Conservation (phyloP, 495 filamentous ascomycete species). For the Aspergillus baeticus region DNA sequence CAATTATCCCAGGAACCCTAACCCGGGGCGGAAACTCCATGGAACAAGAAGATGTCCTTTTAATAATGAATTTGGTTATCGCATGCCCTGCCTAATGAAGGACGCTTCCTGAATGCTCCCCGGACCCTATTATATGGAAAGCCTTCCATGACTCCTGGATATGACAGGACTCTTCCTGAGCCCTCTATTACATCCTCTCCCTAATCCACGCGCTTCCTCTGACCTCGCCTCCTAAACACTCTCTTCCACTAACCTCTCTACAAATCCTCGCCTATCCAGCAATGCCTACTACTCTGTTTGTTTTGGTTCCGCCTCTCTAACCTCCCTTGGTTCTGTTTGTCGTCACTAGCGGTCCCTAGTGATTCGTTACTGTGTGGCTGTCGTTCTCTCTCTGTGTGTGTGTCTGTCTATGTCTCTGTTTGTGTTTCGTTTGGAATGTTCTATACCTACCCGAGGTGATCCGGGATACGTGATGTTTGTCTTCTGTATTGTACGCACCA, state of each 20-base stretch:
- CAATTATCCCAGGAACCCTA: conserved; percentile 1
- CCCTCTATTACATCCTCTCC: background rate
- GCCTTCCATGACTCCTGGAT: background rate
- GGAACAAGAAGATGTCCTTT: background rate
- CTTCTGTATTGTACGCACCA: conserved; percentile 8
- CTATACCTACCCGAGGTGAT: background rate
- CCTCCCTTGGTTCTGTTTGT: conserved; percentile 2
- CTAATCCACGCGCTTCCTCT: background rate
- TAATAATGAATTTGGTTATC: conserved; percentile 10
- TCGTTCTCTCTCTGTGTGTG: background rate
- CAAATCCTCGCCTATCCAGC: background rate
- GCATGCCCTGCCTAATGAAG: background rate
- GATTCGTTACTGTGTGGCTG: conserved; percentile 1
- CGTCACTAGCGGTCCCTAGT: background rate
- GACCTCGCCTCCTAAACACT: background rate
- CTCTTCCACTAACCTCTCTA: background rate
- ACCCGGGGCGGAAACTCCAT: conserved; percentile 1
- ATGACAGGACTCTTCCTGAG: background rate
- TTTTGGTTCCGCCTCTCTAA: background rate
- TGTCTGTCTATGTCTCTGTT: conserved; percentile 1
- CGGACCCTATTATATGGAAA: background rate
- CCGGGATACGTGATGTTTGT: background rate
- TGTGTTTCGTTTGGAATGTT: background rate
- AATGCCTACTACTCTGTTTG: background rate
- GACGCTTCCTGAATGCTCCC: background rate